Percentiles rank a stretch among this genome's conserved stretches.
Evolutionary conservation across 179 eudicot genomes (phyloP).

Genomic region (Amaranthus tricolor): DNA sequence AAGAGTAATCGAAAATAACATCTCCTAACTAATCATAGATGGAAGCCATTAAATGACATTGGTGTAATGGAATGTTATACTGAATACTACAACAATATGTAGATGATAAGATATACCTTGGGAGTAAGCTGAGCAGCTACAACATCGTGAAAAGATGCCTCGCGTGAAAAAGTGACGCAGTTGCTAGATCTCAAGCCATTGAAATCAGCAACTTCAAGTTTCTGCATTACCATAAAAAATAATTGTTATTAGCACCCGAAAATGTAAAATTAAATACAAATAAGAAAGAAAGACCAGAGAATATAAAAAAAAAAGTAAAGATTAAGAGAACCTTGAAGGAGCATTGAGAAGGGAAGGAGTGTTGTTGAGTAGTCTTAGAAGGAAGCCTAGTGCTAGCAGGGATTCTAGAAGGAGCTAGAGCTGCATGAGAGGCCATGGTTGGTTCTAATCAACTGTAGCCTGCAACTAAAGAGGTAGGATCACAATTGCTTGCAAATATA

Average conservation of each 20-base stretch:
- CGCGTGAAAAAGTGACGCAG: slow-evolving; percentile 49
- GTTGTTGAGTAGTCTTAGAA: slow-evolving; percentile 47
- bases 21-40: no score
- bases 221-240: slow-evolving; percentile 42
- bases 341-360: slow-evolving; percentile 68
- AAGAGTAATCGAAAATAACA: no score
- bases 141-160: slow-evolving; percentile 64
- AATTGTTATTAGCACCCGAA: slow-evolving; percentile 2
- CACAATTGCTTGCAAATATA: slow-evolving; percentile 25
- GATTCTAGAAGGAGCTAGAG: slow-evolving; percentile 82
- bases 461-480: slow-evolving; percentile 26
- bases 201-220: slow-evolving; percentile 65
- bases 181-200: slow-evolving; percentile 73
- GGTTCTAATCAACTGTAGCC: slow-evolving; percentile 14
- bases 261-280: not conserved
- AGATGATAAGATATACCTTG: slow-evolving; percentile 39
- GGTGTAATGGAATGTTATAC: no score
- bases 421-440: slow-evolving; percentile 90
- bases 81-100: not conserved
- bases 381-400: slow-evolving; percentile 55
- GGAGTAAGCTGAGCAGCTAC: slow-evolving; percentile 67
- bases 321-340: slow-evolving; percentile 43
- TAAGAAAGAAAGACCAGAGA: not conserved
- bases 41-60: no score
- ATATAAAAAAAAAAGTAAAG: not conserved